Percentiles rank a stretch among this genome's conserved stretches.
Evolutionary conservation across 495 filamentous ascomycete species (phyloP).

Genomic region (Neurospora intermedia): DNA sequence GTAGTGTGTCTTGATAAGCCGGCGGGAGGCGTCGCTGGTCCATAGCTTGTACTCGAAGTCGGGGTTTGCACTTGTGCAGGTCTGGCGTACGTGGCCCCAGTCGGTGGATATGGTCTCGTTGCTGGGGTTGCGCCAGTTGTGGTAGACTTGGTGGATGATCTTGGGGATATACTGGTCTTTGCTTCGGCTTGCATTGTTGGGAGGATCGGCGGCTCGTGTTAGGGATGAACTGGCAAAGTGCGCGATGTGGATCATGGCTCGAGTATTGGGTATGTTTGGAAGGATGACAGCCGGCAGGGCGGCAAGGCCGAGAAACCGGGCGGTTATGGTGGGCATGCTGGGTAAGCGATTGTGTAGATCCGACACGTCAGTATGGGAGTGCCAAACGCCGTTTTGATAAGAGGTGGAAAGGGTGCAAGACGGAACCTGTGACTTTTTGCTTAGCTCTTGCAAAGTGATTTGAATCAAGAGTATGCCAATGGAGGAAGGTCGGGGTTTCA

Average conservation of each 20-base stretch:
- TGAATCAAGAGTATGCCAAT: not conserved
- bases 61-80: conserved; percentile 60
- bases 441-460: not conserved
- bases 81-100: conserved; percentile 63
- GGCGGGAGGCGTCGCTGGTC: conserved; percentile 63
- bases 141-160: conserved; percentile 84
- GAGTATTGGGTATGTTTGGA: not conserved
- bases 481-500: not conserved
- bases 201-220: not conserved
- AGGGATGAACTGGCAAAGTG: conserved; percentile 1
- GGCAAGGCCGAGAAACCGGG: not conserved
- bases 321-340: not conserved
- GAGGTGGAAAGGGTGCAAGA: not conserved
- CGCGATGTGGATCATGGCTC: not conserved
- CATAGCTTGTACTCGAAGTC: conserved; percentile 83
- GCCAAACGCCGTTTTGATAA: too few relatives aligned
- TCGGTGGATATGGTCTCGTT: conserved; percentile 55
- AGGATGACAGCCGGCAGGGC: not conserved
- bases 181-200: not conserved
- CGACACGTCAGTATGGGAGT: too few relatives aligned
- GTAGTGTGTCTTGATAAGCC: conserved; percentile 66
- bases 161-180: conserved; percentile 49
- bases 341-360: not conserved
- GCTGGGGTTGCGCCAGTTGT: conserved; percentile 35
- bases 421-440: not conserved